A percentile compares a stretch with the other conserved stretches of the same genome.
Evolutionary conservation across 495 filamentous ascomycete species (phyloP).

Genomic region (Chaetomidium leptoderma): DNA sequence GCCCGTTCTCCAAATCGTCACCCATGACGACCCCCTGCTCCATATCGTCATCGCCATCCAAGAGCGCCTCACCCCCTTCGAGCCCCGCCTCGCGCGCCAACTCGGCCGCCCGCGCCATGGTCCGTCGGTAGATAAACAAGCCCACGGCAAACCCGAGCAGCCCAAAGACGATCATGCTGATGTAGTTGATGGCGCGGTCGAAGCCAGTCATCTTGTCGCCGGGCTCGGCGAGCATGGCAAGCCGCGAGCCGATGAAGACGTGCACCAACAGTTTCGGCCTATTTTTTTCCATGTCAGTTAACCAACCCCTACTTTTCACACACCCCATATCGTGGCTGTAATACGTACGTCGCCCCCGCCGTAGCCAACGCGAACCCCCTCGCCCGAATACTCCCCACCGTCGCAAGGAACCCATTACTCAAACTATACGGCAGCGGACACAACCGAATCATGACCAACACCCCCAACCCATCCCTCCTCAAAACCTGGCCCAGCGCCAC

Average conservation of each 20-base stretch:
- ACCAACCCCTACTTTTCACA: too few relatives aligned
- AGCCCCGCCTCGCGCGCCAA: conserved; percentile 78
- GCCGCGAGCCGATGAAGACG: conserved; percentile 76
- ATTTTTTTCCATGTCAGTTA: conserved; percentile 3
- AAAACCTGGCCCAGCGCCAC: conserved; percentile 57
- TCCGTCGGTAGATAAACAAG: conserved; percentile 80
- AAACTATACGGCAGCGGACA: conserved; percentile 94
- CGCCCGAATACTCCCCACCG: conserved; percentile 80
- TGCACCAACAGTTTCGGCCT: conserved; percentile 85
- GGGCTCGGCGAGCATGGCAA: conserved; percentile 66
- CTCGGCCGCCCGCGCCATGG: conserved; percentile 75
- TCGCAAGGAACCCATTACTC: conserved; percentile 89
- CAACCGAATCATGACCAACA: conserved; percentile 87
- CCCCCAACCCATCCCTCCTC: conserved; percentile 78
- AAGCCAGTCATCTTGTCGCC: conserved; percentile 58
- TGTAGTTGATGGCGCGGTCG: conserved; percentile 73
- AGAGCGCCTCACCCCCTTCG: conserved; percentile 26
- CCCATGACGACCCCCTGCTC: conserved; percentile 21
- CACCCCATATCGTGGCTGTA: too few relatives aligned
- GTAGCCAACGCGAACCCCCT: conserved; percentile 76
- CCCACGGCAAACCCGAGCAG: conserved; percentile 71
- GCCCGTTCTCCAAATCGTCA: conserved; percentile 27
- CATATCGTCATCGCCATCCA: conserved; percentile 12
- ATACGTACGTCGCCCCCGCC: conserved; percentile 49
- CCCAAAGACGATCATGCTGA: conserved; percentile 66